phyloP scores from a whole-genome alignment of 345 rosid species.

The Euphorbia lathyris region DNA sequence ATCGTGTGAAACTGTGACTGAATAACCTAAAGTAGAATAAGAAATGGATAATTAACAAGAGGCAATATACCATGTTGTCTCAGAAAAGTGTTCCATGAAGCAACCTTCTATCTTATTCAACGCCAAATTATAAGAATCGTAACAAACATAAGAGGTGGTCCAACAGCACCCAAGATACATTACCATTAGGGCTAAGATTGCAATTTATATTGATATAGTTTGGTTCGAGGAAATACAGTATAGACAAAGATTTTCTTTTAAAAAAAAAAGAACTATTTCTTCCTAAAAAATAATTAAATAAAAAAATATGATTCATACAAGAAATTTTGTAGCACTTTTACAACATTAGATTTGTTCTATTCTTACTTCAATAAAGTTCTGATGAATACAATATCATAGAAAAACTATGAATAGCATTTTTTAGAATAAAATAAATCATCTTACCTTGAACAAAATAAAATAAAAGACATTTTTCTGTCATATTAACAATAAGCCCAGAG shows the following conservation, averaged over 20 bases:
- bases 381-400: too few species aligned
- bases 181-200: too few species aligned
- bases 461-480: too few species aligned
- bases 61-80: neutral
- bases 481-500: too few species aligned
- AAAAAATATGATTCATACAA: too few species aligned
- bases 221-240: neutral
- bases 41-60: too few species aligned
- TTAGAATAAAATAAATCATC: neutral
- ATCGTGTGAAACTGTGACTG: neutral
- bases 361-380: neutral
- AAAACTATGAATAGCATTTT: too few species aligned
- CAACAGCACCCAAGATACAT: neutral
- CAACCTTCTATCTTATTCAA: neutral
- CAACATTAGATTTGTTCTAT: neutral
- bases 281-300: too few species aligned
- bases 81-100: neutral
- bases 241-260: too few species aligned
- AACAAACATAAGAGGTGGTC: neutral
- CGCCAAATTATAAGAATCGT: neutral
- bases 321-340: neutral
- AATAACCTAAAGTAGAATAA: too few species aligned
- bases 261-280: too few species aligned
- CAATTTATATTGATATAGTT: neutral
- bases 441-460: too few species aligned